phyloP scores from a whole-genome alignment of 768 basidiomycete genomes.

The Gyrodon lividus region DNA sequence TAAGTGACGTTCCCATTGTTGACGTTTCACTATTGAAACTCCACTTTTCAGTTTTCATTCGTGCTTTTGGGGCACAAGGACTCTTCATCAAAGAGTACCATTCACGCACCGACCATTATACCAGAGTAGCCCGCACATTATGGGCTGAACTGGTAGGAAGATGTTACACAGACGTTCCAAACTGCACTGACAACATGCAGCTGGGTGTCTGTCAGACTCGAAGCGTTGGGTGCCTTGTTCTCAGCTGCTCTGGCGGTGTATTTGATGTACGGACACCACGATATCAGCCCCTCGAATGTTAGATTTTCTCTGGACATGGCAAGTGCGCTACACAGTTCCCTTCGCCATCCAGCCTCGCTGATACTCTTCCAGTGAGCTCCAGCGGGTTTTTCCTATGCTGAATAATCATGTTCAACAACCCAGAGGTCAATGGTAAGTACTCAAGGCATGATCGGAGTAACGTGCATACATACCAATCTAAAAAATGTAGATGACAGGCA shows the following conservation, averaged over 20 bases:
- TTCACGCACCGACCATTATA: slow-evolving; percentile 36
- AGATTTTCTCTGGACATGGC: slow-evolving; percentile 15
- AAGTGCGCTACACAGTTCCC: neutral
- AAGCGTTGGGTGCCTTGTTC: slow-evolving; percentile 42
- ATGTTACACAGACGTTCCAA: too few species aligned
- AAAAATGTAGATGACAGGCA: slow-evolving; percentile 22
- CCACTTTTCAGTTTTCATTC: slow-evolving; percentile 31
- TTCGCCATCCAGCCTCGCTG: neutral
- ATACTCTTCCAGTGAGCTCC: neutral
- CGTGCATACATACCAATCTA: neutral
- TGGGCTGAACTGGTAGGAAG: slow-evolving; percentile 24
- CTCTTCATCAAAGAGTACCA: slow-evolving; percentile 27
- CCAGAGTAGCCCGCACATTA: slow-evolving; percentile 26
- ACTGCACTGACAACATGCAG: slow-evolving; percentile 6
- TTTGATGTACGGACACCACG: slow-evolving; percentile 32
- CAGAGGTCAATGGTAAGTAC: slow-evolving; percentile 12
- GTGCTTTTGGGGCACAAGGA: slow-evolving; percentile 39
- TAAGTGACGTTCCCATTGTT: slow-evolving; percentile 2
- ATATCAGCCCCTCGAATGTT: slow-evolving; percentile 16
- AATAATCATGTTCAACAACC: slow-evolving; percentile 21
- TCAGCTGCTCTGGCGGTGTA: slow-evolving; percentile 29
- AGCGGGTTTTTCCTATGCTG: slow-evolving; percentile 17
- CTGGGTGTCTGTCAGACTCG: slow-evolving; percentile 39
- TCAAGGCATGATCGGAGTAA: neutral
- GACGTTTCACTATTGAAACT: neutral